Conservation (phyloP, 2,329 filamentous ascomycete genomes). For the Ophiostoma tasmaniense region DNA sequence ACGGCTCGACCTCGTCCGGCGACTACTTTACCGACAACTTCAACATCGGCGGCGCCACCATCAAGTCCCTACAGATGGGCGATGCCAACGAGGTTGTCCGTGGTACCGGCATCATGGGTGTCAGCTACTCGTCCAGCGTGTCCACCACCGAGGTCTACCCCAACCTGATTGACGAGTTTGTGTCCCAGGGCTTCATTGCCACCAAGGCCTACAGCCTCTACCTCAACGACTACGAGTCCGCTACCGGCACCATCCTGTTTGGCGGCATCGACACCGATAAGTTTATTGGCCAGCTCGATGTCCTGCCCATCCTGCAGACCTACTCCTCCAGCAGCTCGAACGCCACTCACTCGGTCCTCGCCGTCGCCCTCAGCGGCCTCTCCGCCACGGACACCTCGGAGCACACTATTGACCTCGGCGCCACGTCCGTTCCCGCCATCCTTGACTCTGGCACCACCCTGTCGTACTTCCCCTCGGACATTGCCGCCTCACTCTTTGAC, state of each 20-base stretch:
- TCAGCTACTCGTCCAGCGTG: constrained; percentile 47
- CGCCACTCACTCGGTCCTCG: constrained; percentile 33
- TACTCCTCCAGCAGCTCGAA: constrained; percentile 32
- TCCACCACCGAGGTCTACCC: constrained; percentile 37
- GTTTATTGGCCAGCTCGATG: constrained; percentile 49
- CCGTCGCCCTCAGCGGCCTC: constrained; percentile 32
- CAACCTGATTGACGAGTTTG: constrained; percentile 58
- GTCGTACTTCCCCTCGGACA: constrained; percentile 49
- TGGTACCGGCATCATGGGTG: constrained; percentile 48
- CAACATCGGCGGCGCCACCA: constrained; percentile 39
- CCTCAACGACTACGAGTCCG: constrained; percentile 46
- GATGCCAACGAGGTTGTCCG: constrained; percentile 41
- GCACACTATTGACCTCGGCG: constrained; percentile 13
- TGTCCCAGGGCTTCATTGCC: constrained; percentile 52
- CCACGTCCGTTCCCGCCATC: constrained; percentile 37
- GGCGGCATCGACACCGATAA: constrained; percentile 62
- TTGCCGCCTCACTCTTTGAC: constrained; percentile 34
- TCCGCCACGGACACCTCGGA: constrained; percentile 20
- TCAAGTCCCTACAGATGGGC: constrained; percentile 48
- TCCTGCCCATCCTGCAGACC: constrained; percentile 44
- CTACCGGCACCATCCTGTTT: constrained; percentile 57
- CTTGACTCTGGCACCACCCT: constrained; percentile 61
- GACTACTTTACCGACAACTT: constrained; percentile 52
- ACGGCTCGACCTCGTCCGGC: constrained; percentile 44
- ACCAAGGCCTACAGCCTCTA: constrained; percentile 62